Percentiles rank a stretch among this genome's conserved stretches.
Evolutionary conservation across 2,329 filamentous ascomycete species (phyloP).

Genomic region (Clarireedia sp.): DNA sequence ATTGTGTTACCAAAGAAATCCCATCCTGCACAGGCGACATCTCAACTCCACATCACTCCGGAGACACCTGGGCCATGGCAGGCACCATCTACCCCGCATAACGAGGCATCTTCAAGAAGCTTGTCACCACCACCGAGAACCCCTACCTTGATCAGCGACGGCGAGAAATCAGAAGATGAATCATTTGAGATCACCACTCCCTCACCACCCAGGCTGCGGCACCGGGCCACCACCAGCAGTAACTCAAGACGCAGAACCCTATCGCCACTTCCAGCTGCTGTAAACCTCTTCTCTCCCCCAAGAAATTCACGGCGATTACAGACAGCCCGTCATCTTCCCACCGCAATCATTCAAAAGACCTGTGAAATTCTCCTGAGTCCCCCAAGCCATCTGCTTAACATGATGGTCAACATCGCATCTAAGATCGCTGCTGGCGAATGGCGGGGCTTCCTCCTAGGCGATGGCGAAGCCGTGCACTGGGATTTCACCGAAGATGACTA

Average conservation of each 20-base stretch:
- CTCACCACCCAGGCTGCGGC: conserved; percentile 31
- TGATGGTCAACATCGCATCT: conserved; percentile 77
- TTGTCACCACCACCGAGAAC: conserved; percentile 31
- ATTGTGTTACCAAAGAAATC: conserved; percentile 31
- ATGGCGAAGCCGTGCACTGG: conserved; percentile 50
- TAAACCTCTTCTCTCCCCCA: conserved; percentile 53
- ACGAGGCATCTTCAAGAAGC: conserved; percentile 12
- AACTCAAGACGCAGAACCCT: conserved; percentile 49
- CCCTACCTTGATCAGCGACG: conserved; percentile 36
- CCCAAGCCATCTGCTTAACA: conserved; percentile 66
- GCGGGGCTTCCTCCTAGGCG: conserved; percentile 51
- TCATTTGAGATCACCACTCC: conserved; percentile 31
- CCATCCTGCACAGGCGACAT: conserved; percentile 28
- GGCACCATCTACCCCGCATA: not conserved
- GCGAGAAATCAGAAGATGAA: conserved; percentile 33
- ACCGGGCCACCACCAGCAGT: conserved; percentile 46
- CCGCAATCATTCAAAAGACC: conserved; percentile 67
- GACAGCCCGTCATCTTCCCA: conserved; percentile 45
- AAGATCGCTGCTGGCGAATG: conserved; percentile 60
- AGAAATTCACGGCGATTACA: conserved; percentile 35
- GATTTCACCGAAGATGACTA: conserved; percentile 46
- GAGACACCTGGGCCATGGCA: conserved; percentile 22
- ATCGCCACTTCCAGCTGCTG: conserved; percentile 60
- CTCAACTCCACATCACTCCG: conserved; percentile 28
- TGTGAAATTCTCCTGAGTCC: conserved; percentile 70